These are phyloP conservation scores for Gyrodon tennesseensis DNA, from an alignment of 1,284 basidiomycete species.

Conservation along the genomic window DNA sequence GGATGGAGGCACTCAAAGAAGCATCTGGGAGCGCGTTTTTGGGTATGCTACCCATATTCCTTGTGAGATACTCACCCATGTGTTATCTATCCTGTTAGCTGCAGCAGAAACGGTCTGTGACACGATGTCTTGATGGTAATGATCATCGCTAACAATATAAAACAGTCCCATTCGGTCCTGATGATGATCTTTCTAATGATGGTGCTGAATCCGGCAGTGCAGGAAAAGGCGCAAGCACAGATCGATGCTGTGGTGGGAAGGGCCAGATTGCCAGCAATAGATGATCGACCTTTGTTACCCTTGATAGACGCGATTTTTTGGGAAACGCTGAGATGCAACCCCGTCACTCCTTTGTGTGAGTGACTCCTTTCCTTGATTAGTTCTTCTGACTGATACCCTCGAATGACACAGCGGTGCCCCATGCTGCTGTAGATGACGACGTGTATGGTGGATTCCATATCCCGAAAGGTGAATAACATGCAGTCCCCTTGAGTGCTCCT, in stretches of 20 bases:
- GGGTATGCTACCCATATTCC: conserved; percentile 8
- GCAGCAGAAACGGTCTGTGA: conserved; percentile 24
- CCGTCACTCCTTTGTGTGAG: conserved; percentile 21
- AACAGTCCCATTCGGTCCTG: conserved; percentile 20
- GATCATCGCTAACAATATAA: not conserved
- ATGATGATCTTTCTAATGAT: conserved; percentile 30
- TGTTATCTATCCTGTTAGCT: not conserved
- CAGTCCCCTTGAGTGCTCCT: too few species aligned
- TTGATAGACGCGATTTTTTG: conserved; percentile 39
- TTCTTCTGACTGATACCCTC: not conserved
- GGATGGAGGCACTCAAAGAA: conserved; percentile 20
- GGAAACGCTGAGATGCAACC: conserved; percentile 31
- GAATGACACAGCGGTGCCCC: conserved; percentile 32
- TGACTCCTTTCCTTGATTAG: not conserved
- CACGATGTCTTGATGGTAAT: not conserved
- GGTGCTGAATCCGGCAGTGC: conserved; percentile 22
- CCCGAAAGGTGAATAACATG: conserved; percentile 17
- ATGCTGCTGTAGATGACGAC: conserved; percentile 33
- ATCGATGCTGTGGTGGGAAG: conserved; percentile 26
- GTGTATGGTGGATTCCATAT: conserved; percentile 17
- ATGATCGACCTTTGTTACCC: conserved; percentile 27
- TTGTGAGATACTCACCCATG: not conserved
- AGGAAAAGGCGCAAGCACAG: conserved; percentile 27
- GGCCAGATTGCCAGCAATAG: conserved; percentile 19
- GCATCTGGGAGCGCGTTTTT: conserved; percentile 20